Conservation (phyloP, 2,329 filamentous ascomycete species). For the Curvularia verruculosa region DNA sequence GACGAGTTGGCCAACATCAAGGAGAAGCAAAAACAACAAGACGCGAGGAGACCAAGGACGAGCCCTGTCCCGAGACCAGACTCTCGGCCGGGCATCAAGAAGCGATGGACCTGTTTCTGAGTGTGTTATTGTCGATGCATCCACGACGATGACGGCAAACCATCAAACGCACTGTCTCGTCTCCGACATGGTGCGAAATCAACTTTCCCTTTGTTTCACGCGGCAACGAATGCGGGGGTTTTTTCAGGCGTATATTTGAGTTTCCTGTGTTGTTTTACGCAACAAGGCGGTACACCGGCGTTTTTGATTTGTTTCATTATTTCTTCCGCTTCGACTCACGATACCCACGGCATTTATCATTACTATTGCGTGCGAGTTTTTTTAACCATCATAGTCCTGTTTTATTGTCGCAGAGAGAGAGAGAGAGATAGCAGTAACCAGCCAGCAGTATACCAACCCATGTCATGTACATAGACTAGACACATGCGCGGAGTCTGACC, state of each 20-base stretch:
- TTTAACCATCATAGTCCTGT: background rate
- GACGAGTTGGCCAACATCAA: conserved; percentile 18
- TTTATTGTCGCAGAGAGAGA: conserved; percentile 1
- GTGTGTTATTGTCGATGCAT: background rate
- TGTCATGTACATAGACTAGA: conserved; percentile 21
- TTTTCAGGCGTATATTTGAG: background rate
- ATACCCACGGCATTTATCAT: conserved; percentile 39
- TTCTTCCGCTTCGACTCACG: conserved; percentile 16
- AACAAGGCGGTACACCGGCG: background rate
- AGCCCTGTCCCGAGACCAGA: conserved; percentile 19
- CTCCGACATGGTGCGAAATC: background rate
- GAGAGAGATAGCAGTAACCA: too few species aligned
- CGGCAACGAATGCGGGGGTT: background rate
- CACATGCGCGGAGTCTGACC: background rate
- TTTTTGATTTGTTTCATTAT: background rate
- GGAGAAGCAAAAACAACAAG: conserved; percentile 35
- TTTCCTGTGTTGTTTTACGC: background rate
- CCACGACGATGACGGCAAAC: background rate
- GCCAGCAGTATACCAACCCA: conserved; percentile 22
- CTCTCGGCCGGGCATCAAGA: conserved; percentile 16
- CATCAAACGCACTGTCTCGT: background rate
- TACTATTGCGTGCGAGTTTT: conserved; percentile 26
- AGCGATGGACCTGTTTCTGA: conserved; percentile 40
- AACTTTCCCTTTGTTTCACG: background rate
- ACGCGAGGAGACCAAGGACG: conserved; percentile 21